A percentile compares a stretch with the other conserved stretches of the same genome.
phyloP scores from a whole-genome alignment of 2,329 filamentous ascomycete species.

The Aspergillus sergii region DNA sequence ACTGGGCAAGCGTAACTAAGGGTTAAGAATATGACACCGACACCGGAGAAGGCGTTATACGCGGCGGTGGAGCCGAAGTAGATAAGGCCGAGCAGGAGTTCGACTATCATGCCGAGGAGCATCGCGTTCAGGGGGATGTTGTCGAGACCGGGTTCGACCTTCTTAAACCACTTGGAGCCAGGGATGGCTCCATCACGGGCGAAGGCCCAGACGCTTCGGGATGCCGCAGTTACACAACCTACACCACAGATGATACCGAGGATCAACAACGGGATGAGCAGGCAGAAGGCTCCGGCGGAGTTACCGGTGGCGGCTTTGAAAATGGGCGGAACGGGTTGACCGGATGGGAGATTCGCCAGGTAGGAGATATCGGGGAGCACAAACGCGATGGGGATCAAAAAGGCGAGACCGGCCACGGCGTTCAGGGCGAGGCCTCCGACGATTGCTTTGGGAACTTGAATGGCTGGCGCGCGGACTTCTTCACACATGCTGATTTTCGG shows the following conservation, averaged over 20 bases:
- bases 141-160: conserved; percentile 64
- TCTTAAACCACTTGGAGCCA: conserved; percentile 65
- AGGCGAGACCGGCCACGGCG: conserved; percentile 65
- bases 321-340: conserved; percentile 72
- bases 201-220: conserved; percentile 72
- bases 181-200: conserved; percentile 73
- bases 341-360: conserved; percentile 66
- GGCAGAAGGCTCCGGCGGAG: conserved; percentile 69
- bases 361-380: conserved; percentile 67
- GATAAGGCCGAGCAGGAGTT: conserved; percentile 72
- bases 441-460: conserved; percentile 70
- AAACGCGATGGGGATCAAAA: conserved; percentile 72
- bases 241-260: conserved; percentile 74
- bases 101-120: conserved; percentile 66
- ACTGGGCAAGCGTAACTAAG: conserved; percentile 70
- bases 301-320: conserved; percentile 75
- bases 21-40: conserved; percentile 76
- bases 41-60: conserved; percentile 79
- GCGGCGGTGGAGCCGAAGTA: conserved; percentile 78
- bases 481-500: conserved; percentile 59
- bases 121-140: conserved; percentile 72
- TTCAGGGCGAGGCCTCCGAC: conserved; percentile 67
- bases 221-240: conserved; percentile 71
- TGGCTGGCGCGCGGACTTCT: conserved; percentile 65
- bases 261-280: conserved; percentile 68